Conservation (phyloP, 228 moss, liverwort and hornwort species). For the Sphagnum fallax region DNA sequence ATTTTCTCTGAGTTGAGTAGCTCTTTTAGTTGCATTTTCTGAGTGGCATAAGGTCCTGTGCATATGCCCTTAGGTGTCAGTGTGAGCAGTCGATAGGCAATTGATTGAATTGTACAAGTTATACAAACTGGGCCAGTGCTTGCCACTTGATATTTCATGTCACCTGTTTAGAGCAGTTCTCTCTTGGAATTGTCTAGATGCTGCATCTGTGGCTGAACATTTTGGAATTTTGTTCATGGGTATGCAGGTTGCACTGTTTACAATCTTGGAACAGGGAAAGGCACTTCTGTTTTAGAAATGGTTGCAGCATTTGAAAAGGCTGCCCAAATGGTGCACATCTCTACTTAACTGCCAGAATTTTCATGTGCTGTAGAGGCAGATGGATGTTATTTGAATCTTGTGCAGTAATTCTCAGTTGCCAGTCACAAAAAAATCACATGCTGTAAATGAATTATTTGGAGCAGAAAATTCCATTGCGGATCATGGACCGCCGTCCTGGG, state of each 20-base stretch:
- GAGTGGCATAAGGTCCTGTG: too few species aligned
- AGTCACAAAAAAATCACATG: too few species aligned
- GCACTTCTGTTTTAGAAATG: slow-evolving; percentile 10
- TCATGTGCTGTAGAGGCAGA: not conserved
- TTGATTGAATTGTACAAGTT: too few species aligned
- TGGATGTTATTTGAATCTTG: not conserved
- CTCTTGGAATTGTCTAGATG: too few species aligned
- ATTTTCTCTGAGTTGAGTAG: too few species aligned
- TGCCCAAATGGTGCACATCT: not conserved
- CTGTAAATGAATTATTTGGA: not conserved
- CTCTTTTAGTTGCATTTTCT: too few species aligned
- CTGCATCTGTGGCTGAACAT: not conserved
- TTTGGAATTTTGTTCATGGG: slow-evolving; percentile 4
- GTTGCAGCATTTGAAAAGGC: slow-evolving; percentile 12
- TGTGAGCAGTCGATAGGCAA: too few species aligned
- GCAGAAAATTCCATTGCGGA: slow-evolving; percentile 51
- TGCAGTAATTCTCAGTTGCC: too few species aligned
- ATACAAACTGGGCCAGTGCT: too few species aligned
- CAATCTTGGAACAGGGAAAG: slow-evolving; percentile 8
- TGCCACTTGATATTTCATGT: too few species aligned
- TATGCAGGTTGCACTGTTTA: slow-evolving; percentile 10
- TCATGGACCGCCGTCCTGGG: slow-evolving; percentile 39
- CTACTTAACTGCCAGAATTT: not conserved
- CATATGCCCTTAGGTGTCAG: too few species aligned
- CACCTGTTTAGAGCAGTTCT: too few species aligned